Conservation (phyloP, 768 basidiomycete genomes). For the Dacryopinax primogenitus region DNA sequence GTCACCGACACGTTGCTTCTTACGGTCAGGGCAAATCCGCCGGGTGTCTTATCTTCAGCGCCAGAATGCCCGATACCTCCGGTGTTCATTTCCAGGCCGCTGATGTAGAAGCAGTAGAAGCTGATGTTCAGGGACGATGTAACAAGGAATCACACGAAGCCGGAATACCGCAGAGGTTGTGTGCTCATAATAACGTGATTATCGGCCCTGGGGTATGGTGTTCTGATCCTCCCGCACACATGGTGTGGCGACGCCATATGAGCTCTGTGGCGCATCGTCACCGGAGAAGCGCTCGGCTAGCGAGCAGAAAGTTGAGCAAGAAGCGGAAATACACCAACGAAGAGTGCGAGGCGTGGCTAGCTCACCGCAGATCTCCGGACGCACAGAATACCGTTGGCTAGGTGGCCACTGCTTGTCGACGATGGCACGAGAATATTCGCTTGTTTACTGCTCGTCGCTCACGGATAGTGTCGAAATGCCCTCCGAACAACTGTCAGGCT, state of each 20-base stretch:
- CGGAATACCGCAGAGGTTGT: not conserved
- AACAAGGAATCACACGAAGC: not conserved
- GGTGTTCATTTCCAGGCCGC: not conserved
- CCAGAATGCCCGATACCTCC: not conserved
- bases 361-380: no score
- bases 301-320: not conserved
- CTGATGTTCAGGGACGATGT: not conserved
- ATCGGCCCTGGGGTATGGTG: not conserved
- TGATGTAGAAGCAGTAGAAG: not conserved
- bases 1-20: not conserved
- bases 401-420: no score
- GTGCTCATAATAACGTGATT: not conserved
- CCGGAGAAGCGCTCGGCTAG: slow-evolving; percentile 7
- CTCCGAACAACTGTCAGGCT: no score
- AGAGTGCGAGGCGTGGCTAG: no score
- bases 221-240: not conserved
- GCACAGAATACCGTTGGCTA: no score
- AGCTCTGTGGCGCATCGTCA: slow-evolving; percentile 7
- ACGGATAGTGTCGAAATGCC: no score
- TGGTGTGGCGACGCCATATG: not conserved
- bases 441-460: no score
- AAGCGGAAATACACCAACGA: no score
- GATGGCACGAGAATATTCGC: no score
- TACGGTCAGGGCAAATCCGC: not conserved
- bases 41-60: not conserved